Conservation (phyloP, 2,329 filamentous ascomycete species). For the Hortaea werneckii region DNA sequence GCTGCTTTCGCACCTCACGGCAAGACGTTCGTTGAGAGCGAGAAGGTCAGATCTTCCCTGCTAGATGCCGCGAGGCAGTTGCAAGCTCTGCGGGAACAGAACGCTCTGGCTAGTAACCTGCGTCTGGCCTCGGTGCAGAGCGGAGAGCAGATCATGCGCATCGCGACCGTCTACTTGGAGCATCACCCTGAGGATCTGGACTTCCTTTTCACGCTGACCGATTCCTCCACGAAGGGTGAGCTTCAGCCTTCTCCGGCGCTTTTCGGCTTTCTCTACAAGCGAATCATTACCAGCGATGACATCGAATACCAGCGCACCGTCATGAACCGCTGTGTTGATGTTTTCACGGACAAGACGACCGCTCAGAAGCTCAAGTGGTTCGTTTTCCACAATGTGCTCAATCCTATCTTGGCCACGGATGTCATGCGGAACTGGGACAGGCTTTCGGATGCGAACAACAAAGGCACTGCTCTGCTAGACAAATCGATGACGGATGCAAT, state of each 20-base stretch:
- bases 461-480: conserved; percentile 68
- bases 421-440: conserved; percentile 69
- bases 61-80: conserved; percentile 64
- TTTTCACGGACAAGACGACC: conserved; percentile 68
- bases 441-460: conserved; percentile 41
- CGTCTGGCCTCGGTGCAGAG: conserved; percentile 82
- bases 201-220: conserved; percentile 72
- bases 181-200: conserved; percentile 57
- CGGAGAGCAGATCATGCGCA: conserved; percentile 73
- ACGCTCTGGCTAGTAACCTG: conserved; percentile 59
- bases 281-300: conserved; percentile 74
- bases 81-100: conserved; percentile 60
- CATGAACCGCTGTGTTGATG: conserved; percentile 74
- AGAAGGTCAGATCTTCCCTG: conserved; percentile 48
- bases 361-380: conserved; percentile 90
- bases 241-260: conserved; percentile 67
- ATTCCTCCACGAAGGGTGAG: conserved; percentile 72
- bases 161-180: conserved; percentile 71
- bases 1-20: conserved; percentile 54
- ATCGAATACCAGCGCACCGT: conserved; percentile 77
- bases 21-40: conserved; percentile 53
- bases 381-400: conserved; percentile 81
- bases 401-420: conserved; percentile 94
- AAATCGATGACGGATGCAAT: conserved; percentile 79
- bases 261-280: conserved; percentile 71